Evolutionary conservation across 225 moss, liverwort and hornwort genomes (phyloP), one percentile per base, ranked within the genome.

Genomic region (Ulota crispa): DNA sequence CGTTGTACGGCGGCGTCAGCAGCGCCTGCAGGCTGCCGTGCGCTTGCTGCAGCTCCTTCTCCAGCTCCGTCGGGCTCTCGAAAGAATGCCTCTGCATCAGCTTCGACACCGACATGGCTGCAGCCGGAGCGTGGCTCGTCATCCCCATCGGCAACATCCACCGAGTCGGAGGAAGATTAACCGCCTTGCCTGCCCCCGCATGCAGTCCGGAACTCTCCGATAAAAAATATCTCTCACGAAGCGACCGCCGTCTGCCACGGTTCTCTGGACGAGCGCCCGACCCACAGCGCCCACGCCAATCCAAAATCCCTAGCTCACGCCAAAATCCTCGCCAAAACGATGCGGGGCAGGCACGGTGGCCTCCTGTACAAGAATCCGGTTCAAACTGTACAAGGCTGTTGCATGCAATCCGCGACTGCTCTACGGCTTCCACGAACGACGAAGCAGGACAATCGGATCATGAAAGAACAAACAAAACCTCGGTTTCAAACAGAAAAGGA

Each of bases 21-120:
- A 91, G 90, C 55, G 92, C 68, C 55, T 96, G 99, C 36, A 94
- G 86, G 87, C 84, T 89, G 5, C 63, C 55, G 60, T 93, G 93
- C 12, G 99, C 93, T 63, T 89, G 99, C 81, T 94, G 76, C 23
- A 99, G 84, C 83, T 89, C 92, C 34, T 90, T 94, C 68, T 99
- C 99, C 30, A 99, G 87, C 83, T 96, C 99, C 57, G 93, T 88
- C 15, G 89, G 89, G 32, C 92, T 84, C 78, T 96, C 99, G 36
- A 85, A 93, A 13, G 85, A 76, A 77, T 89, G 90, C 73, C 92
- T 94, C 45, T 89, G 87, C 93, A 94, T 93, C 47, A 96, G 89
- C 89, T 94, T 96, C 16, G 89, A 89, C 78, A 88, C 80, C 81
- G 93, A 88, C 95, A 93, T 94, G 64, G 89, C 77, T 76, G 83